These are phyloP conservation scores for Blastocystis sp. DNA, from an alignment of 352 stramenopile genomes.

Conservation along the genomic window DNA sequence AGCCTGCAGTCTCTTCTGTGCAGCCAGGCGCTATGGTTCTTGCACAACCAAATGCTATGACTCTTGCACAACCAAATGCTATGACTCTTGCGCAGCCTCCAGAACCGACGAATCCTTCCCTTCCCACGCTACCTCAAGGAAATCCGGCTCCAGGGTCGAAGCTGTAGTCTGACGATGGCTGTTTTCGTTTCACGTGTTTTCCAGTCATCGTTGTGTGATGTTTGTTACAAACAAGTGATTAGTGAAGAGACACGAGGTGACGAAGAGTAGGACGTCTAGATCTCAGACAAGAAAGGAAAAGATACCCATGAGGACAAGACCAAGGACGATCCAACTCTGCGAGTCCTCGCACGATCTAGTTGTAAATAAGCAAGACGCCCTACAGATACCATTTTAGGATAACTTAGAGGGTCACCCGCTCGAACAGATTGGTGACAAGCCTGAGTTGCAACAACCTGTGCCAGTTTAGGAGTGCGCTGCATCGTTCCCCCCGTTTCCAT, in stretches of 20 bases:
- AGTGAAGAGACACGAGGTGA: background rate
- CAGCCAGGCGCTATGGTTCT: background rate
- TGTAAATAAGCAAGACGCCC: background rate
- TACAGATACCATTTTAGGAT: conserved; percentile 74
- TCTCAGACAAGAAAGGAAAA: background rate
- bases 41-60: background rate
- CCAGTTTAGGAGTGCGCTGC: conserved; percentile 71
- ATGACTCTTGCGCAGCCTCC: background rate
- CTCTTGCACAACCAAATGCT: background rate
- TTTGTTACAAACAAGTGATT: conserved; percentile 20
- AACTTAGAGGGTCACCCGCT: conserved; percentile 72
- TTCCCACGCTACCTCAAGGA: background rate
- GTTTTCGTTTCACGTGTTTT: conserved; percentile 3
- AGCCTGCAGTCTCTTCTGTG: background rate
- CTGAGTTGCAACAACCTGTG: conserved; percentile 72
- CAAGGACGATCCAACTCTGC: conserved; percentile 71
- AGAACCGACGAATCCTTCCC: background rate
- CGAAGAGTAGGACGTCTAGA: background rate
- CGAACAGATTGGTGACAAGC: conserved; percentile 73
- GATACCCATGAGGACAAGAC: conserved; percentile 73
- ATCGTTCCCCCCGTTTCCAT: conserved; percentile 68
- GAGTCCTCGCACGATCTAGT: conserved; percentile 71
- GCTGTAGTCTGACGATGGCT: background rate
- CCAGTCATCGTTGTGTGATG: background rate
- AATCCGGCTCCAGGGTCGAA: background rate